Percentiles rank a stretch among this genome's conserved stretches.
Conservation (phyloP, 2,329 filamentous ascomycete genomes). For the Dryadomyces quercus-mongolicae region DNA sequence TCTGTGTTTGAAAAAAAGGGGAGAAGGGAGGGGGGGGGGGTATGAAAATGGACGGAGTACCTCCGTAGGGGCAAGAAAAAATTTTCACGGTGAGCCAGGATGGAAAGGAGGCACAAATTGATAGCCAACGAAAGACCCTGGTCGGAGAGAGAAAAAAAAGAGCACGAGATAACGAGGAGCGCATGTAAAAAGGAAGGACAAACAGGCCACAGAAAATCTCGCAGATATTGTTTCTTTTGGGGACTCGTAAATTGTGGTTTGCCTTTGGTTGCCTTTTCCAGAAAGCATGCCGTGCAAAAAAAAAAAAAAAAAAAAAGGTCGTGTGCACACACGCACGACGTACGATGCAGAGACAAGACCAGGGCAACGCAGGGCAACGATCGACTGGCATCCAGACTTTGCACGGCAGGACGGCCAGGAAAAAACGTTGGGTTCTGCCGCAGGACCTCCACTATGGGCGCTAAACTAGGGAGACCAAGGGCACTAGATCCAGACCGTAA, state of each 20-base stretch:
- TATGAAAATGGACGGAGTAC: neutral
- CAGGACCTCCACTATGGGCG: conserved; percentile 3
- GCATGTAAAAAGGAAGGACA: neutral
- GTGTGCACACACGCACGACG: too few relatives aligned
- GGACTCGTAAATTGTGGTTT: neutral
- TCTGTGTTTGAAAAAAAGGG: neutral
- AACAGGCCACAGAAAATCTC: neutral
- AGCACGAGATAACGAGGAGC: neutral
- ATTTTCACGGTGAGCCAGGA: neutral
- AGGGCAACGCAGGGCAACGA: neutral
- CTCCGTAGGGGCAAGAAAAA: neutral
- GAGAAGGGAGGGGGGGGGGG: neutral
- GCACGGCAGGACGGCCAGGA: neutral
- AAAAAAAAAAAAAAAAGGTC: too few relatives aligned
- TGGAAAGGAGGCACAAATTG: neutral
- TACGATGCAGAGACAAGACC: neutral
- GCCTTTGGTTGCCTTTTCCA: neutral
- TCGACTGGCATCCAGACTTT: neutral
- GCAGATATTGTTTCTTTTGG: too few relatives aligned
- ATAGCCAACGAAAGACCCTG: neutral
- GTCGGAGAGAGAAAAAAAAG: neutral
- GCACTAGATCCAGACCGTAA: neutral
- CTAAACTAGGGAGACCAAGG: conserved; percentile 4
- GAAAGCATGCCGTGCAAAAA: neutral
- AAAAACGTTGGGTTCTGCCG: conserved; percentile 2